A percentile compares a stretch with the other conserved stretches of the same genome.
These are phyloP conservation scores for Nakaseomyces nivariensis DNA, from an alignment of 1,139 yeast genomes.

Conservation along the genomic window DNA sequence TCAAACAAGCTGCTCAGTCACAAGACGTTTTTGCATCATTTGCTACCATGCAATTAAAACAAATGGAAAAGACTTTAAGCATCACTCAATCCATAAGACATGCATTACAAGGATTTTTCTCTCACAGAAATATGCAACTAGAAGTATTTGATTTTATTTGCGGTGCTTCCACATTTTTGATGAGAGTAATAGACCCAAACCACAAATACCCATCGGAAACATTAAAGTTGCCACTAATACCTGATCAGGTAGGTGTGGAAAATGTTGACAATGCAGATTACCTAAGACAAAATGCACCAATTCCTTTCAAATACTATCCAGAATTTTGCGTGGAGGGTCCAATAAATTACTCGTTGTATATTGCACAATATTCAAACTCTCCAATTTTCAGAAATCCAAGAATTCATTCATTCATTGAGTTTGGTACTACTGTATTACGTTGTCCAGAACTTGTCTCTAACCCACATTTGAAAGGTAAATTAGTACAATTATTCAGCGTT, in stretches of 20 bases:
- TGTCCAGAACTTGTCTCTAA: constrained; percentile 83
- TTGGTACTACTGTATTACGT: constrained; percentile 63
- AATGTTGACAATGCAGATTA: constrained; percentile 65
- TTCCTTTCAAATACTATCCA: constrained; percentile 78
- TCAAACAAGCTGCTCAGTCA: constrained; percentile 29
- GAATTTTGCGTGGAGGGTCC: constrained; percentile 80
- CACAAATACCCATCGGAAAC: constrained; percentile 51
- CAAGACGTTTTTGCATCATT: constrained; percentile 27
- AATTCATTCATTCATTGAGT: constrained; percentile 54
- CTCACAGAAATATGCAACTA: constrained; percentile 44
- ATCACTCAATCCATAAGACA: constrained; percentile 38
- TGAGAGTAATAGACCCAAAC: constrained; percentile 60
- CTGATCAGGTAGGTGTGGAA: constrained; percentile 41
- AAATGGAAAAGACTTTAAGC: constrained; percentile 36
- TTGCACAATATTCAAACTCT: constrained; percentile 48
- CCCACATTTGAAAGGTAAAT: constrained; percentile 82
- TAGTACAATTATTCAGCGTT: constrained; percentile 69
- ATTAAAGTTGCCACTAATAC: constrained; percentile 55
- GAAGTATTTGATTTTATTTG: constrained; percentile 68
- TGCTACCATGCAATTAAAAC: constrained; percentile 36
- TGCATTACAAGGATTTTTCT: constrained; percentile 51
- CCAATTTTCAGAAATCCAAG: constrained; percentile 50
- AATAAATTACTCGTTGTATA: constrained; percentile 60
- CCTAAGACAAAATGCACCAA: constrained; percentile 52
- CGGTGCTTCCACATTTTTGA: constrained; percentile 65